phyloP scores from a whole-genome alignment of 2,329 filamentous ascomycete genomes.

The Colletotrichum brevisporum region DNA sequence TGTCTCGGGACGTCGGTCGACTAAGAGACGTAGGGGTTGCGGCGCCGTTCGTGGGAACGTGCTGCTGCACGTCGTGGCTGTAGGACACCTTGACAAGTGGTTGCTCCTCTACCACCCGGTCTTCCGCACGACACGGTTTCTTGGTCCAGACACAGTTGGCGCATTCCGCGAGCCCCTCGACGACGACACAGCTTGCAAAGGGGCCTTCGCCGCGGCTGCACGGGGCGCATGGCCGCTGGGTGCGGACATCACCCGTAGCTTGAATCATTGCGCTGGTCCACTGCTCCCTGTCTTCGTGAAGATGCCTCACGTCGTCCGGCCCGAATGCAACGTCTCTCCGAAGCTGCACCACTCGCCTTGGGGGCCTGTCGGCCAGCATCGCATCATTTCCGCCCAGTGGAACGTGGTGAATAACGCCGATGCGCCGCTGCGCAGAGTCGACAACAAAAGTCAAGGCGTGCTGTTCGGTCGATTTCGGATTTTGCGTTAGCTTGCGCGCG shows the following conservation, averaged over 20 bases:
- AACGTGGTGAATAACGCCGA: conserved; percentile 55
- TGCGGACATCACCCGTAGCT: conserved; percentile 57
- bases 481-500: background rate
- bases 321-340: conserved; percentile 1
- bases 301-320: conserved; percentile 8
- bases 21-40: conserved; percentile 22
- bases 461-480: background rate
- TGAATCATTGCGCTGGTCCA: conserved; percentile 66
- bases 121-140: conserved; percentile 47
- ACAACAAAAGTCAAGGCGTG: conserved; percentile 45
- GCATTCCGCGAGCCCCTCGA: conserved; percentile 61
- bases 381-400: conserved; percentile 3
- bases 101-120: background rate
- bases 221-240: conserved; percentile 56
- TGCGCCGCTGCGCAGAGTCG: conserved; percentile 53
- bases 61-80: conserved; percentile 3
- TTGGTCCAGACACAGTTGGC: conserved; percentile 67
- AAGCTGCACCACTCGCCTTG: conserved; percentile 32
- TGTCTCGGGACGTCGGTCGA: conserved; percentile 29
- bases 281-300: conserved; percentile 45
- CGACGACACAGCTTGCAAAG: conserved; percentile 61
- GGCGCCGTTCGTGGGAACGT: conserved; percentile 12
- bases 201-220: conserved; percentile 60
- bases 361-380: background rate
- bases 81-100: conserved; percentile 6